Evolutionary conservation across 129 eudicot species (phyloP), one percentile per base, ranked within the genome.

Genomic region (Silybum marianum): DNA sequence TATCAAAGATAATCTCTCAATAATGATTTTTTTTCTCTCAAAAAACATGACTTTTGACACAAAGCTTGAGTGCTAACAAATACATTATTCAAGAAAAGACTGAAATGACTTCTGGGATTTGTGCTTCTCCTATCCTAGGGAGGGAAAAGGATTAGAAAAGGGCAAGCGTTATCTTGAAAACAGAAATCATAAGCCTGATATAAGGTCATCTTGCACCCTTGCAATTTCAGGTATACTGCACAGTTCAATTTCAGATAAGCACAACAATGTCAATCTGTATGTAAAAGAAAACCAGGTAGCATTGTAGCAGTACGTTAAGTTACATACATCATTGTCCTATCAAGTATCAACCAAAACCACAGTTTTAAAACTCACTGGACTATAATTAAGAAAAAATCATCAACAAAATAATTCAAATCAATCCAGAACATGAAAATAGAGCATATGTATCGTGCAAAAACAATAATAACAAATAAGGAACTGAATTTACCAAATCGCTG

Each of bases 401-500:
- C 68, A 65, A 77, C 38, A 36, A 12, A 7, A 54, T 48, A 10
- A 28, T 16, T 23, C 80, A 74, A 67, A 28, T 21, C 8, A 63
- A 10, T 38, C 69, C 68, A 73, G 48, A 72, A 39, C 80, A 62
- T 26, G 24, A 75, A 65, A 12, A 4, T 14, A 44, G 32, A 65
- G 60, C 16, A 73, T 5, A 42, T 73, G 51, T 12, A 73, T 54
- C 65, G 22, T 18, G 65, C 23, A 10, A 40, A 73, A 24, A 42
- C 16, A 46, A 23, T 4, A 67, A 42, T 12, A 24, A 9, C 14
- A 77, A n/a, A 11, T n/a, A 16, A 25, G 22, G 34, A 78, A 71
- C 3, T 25, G 74, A 48, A 75, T 19, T 85, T 91, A 93, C 99
- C 99, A 95, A 83, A 88, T 95, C 95, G 73, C 97, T 83, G 38